Evolutionary conservation across 306 rosid species (phyloP).

Genomic region (Fragaria vesca): DNA sequence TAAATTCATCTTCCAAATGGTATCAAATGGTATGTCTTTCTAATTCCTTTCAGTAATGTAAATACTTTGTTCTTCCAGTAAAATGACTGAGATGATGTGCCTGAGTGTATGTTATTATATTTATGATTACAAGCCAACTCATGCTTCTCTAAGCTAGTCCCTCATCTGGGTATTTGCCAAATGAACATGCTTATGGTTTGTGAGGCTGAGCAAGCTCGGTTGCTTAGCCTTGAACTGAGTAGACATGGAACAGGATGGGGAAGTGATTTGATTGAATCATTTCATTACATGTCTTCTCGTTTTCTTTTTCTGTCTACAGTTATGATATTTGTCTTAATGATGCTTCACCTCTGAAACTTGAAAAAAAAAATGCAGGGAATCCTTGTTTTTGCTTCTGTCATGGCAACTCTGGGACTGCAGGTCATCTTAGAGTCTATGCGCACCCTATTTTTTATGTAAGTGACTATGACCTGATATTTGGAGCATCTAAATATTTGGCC

Average conservation of each 20-base stretch:
- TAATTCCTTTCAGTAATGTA: too few species aligned
- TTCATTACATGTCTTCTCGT: background rate
- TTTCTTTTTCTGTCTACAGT: background rate
- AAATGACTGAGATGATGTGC: too few species aligned
- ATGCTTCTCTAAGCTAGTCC: too few species aligned
- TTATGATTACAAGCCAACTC: too few species aligned
- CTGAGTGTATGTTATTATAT: too few species aligned
- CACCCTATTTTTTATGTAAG: slow-evolving; percentile 62
- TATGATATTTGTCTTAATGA: background rate
- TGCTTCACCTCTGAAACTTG: background rate
- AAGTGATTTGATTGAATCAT: background rate
- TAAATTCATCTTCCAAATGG: too few species aligned
- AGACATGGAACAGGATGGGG: too few species aligned
- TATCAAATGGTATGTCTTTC: too few species aligned
- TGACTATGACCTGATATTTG: slow-evolving; percentile 17
- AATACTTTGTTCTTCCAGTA: too few species aligned
- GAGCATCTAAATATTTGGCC: background rate
- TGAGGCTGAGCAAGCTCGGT: background rate
- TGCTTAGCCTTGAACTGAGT: background rate
- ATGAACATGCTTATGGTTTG: background rate
- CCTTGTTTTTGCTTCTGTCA: slow-evolving; percentile 95
- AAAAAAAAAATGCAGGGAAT: slow-evolving; percentile 63
- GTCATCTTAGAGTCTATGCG: slow-evolving; percentile 89
- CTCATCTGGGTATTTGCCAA: background rate
- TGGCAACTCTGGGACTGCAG: slow-evolving; percentile 99